Conservation (phyloP, 768 basidiomycete genomes). For the Lentinus tigrinus region DNA sequence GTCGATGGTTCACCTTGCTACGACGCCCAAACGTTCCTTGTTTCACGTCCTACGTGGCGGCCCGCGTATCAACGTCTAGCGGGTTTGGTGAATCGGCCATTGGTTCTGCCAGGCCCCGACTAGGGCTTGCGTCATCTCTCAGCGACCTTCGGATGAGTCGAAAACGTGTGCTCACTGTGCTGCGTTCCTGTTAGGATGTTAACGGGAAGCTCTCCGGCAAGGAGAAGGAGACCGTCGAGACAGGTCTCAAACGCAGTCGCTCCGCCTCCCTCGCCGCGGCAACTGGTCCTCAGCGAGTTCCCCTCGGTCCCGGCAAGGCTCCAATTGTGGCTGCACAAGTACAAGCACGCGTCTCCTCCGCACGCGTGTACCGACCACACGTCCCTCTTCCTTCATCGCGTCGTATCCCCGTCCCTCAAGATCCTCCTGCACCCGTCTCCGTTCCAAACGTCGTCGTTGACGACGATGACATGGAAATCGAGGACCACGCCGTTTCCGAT, state of each 20-base stretch:
- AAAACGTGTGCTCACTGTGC: constrained; percentile 18
- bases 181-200: constrained; percentile 39
- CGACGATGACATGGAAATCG: constrained; percentile 61
- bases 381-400: constrained; percentile 38
- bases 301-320: constrained; percentile 57
- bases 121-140: not conserved
- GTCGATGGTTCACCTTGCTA: not conserved
- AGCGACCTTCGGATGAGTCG: not conserved
- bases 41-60: no score
- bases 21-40: not conserved
- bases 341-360: constrained; percentile 20
- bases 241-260: constrained; percentile 56
- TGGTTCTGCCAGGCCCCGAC: no score
- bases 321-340: constrained; percentile 13
- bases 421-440: constrained; percentile 6
- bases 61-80: no score
- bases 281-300: constrained; percentile 65
- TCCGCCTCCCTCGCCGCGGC: constrained; percentile 65
- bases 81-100: not conserved
- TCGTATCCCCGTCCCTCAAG: constrained; percentile 35
- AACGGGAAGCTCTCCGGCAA: constrained; percentile 50
- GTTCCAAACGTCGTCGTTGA: constrained; percentile 18
- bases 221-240: constrained; percentile 59
- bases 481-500: constrained; percentile 38
- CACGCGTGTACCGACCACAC: constrained; percentile 27